phyloP scores from a whole-genome alignment of 345 rosid species.

The Lumnitzera racemosa region DNA sequence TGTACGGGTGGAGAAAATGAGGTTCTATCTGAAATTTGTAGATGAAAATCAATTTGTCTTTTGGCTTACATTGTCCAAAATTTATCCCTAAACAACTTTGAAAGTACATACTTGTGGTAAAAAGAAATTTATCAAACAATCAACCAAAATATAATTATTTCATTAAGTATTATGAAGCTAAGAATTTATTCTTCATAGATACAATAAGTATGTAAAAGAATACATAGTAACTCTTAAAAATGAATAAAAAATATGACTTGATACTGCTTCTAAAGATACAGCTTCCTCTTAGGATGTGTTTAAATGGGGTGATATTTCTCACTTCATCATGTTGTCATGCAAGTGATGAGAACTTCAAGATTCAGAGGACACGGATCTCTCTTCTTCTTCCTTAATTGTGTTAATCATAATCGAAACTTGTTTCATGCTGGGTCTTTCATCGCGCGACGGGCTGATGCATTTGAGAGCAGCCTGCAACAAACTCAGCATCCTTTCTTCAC shows the following conservation, averaged over 20 bases:
- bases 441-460: slow-evolving; percentile 33
- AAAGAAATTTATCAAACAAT: not conserved
- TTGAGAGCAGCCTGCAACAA: slow-evolving; percentile 38
- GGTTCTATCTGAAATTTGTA: too few relatives aligned
- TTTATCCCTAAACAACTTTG: too few relatives aligned
- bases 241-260: not conserved
- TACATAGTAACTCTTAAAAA: not conserved
- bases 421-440: slow-evolving; percentile 35
- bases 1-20: too few relatives aligned
- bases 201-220: not conserved
- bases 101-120: not conserved
- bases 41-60: too few relatives aligned
- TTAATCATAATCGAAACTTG: slow-evolving; percentile 28
- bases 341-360: too few relatives aligned
- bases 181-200: slow-evolving; percentile 1
- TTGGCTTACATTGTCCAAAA: too few relatives aligned
- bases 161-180: slow-evolving; percentile 2
- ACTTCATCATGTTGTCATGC: too few relatives aligned
- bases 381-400: slow-evolving; percentile 38
- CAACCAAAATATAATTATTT: slow-evolving; percentile 1
- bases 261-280: slow-evolving; percentile 1
- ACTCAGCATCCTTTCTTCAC: slow-evolving; percentile 51
- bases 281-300: not conserved
- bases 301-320: too few relatives aligned
- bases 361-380: slow-evolving; percentile 23